Conservation (phyloP, 768 basidiomycete genomes). For the Gymnopilus junonius region DNA sequence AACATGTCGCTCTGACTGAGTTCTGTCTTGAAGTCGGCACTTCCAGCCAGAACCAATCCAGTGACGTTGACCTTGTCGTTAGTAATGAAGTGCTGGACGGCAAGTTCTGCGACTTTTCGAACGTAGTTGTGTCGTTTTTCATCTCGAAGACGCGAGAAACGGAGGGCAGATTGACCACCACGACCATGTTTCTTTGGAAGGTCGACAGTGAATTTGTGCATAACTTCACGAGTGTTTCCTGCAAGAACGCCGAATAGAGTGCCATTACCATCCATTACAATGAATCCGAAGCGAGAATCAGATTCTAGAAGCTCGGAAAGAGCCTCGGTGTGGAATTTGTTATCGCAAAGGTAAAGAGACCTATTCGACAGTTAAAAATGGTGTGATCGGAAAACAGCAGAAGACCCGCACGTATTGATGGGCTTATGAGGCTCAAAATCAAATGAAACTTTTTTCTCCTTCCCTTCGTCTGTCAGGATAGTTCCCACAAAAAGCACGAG, state of each 20-base stretch:
- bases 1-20: conserved; percentile 97
- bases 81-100: conserved; percentile 98
- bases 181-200: conserved; percentile 99
- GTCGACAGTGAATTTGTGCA: conserved; percentile 99
- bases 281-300: conserved; percentile 97
- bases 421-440: conserved; percentile 99
- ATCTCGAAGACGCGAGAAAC: conserved; percentile 99
- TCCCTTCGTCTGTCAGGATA: conserved; percentile 96
- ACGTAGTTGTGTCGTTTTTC: conserved; percentile 99
- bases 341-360: conserved; percentile 98
- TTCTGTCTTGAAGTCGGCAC: conserved; percentile 99
- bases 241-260: conserved; percentile 95
- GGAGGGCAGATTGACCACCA: conserved; percentile 99
- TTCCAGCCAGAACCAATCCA: conserved; percentile 94
- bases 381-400: neutral
- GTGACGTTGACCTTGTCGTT: conserved; percentile 98
- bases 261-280: conserved; percentile 99
- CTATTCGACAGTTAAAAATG: conserved; percentile 39
- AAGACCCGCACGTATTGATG: conserved; percentile 87
- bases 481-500: conserved; percentile 98
- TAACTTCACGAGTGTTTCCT: conserved; percentile 95
- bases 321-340: conserved; percentile 99
- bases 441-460: conserved; percentile 99
- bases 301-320: conserved; percentile 96
- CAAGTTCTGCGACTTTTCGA: conserved; percentile 95